A percentile compares a stretch with the other conserved stretches of the same genome.
Conservation (phyloP, 768 basidiomycete species). For the Asterophora lycoperdoides region DNA sequence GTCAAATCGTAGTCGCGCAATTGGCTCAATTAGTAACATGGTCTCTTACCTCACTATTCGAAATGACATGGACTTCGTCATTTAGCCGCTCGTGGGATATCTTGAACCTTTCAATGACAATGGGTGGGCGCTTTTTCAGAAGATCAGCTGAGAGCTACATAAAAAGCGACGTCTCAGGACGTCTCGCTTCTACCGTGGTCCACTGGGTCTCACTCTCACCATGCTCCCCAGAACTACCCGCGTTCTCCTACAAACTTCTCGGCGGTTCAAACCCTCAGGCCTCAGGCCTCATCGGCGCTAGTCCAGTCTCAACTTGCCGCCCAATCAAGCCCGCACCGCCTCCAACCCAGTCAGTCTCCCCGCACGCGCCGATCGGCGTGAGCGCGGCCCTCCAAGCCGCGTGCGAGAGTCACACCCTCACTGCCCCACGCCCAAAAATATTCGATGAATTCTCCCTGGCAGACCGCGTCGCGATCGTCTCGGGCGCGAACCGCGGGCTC, state of each 20-base stretch:
- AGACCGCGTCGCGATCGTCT: slow-evolving; percentile 57
- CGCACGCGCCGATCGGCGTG: slow-evolving; percentile 60
- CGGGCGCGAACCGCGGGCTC: slow-evolving; percentile 64
- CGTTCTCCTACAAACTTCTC: not conserved
- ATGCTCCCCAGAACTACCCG: not conserved
- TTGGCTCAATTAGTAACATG: slow-evolving; percentile 15
- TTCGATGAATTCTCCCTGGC: slow-evolving; percentile 56
- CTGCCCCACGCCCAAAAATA: slow-evolving; percentile 46
- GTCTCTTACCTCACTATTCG: slow-evolving; percentile 10
- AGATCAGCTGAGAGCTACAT: too few species aligned
- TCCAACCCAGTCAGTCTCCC: slow-evolving; percentile 42
- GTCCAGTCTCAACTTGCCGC: not conserved
- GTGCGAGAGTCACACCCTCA: slow-evolving; percentile 27
- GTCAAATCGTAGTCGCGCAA: slow-evolving; percentile 5
- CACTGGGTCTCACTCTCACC: too few species aligned
- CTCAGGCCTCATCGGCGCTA: not conserved
- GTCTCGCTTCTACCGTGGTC: too few species aligned
- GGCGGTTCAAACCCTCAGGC: not conserved
- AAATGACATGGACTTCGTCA: slow-evolving; percentile 14
- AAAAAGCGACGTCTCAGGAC: too few species aligned
- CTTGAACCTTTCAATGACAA: slow-evolving; percentile 10
- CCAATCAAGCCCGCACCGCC: slow-evolving; percentile 5
- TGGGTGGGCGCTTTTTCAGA: slow-evolving; percentile 12
- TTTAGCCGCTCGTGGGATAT: slow-evolving; percentile 16
- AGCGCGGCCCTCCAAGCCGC: slow-evolving; percentile 48